Evolutionary conservation across 1,284 basidiomycete species (phyloP), one percentile per base, ranked within the genome.

Genomic region (Papiliotrema terrestris): DNA sequence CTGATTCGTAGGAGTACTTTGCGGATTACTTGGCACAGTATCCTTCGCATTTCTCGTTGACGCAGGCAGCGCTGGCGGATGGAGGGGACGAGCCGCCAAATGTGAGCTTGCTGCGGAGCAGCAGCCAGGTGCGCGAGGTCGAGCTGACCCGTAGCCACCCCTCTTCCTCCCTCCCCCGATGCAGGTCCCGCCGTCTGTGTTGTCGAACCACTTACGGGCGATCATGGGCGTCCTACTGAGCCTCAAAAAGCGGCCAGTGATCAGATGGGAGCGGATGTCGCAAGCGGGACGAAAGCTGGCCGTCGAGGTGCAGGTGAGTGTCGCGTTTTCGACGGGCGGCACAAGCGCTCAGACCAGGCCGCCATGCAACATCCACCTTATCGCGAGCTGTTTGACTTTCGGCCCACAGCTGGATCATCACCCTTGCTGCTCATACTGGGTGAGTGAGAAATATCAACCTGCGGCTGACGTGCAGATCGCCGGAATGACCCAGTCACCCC

Each of bases 401-500:
- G 81, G 23, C 73, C 79, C 14, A 80, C 79, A 2, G 71, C 74
- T 2, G 80, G 81, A 17, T 77, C 79, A 1, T 67, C 78, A 9
- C 82, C 82, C 3, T 62, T 83, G n/a, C 68, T 83, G 8, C 66
- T 83, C 19, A 78, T 83, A 8, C 67, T 83, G 14, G 73, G 73
- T 73, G 53, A 60, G 69, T 42, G 35, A 11, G 25, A 32, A 32
- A 6, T 6, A 32, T 32, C 6, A 5, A 32, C 11, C 11, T 11
- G 5, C 5, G 41, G 23, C 23, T 49, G 11, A 42, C 19, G 1
- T 3, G 13, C 43, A 74, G 96, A 99, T 78, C 83, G 96, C 54
- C 81, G 95, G 59, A 97, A 97, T 75, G 96, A 99, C 72, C 96
- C 96, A 2, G 92, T 98, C 15, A 98, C 96, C 0, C 96, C 96